These are phyloP conservation scores for Aspergillus egyptiacus DNA, from an alignment of 495 filamentous ascomycete genomes.

Conservation along the genomic window DNA sequence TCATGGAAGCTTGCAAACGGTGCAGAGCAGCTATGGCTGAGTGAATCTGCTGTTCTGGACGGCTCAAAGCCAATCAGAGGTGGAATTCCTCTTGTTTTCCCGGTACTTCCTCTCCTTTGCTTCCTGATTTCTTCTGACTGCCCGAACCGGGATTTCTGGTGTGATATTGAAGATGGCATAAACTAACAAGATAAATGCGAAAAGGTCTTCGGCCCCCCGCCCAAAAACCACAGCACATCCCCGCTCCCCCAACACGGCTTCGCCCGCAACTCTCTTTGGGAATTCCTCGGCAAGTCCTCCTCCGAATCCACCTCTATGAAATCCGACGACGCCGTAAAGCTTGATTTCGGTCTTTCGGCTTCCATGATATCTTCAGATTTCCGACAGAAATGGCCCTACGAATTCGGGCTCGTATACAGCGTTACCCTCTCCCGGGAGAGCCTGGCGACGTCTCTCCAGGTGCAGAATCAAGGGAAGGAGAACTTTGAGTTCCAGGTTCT, in stretches of 20 bases:
- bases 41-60: constrained; percentile 63
- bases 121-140: neutral
- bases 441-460: constrained; percentile 75
- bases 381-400: constrained; percentile 66
- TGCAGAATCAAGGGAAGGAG: constrained; percentile 70
- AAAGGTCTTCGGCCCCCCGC: constrained; percentile 85
- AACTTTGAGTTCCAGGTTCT: constrained; percentile 87
- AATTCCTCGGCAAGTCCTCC: constrained; percentile 57
- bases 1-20: constrained; percentile 82
- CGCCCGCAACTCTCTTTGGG: constrained; percentile 72
- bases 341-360: constrained; percentile 87
- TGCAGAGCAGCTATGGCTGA: constrained; percentile 83
- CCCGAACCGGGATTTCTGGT: no score
- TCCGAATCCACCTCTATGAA: constrained; percentile 55
- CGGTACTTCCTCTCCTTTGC: constrained; percentile 49
- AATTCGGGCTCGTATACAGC: constrained; percentile 86
- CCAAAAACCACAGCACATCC: constrained; percentile 62
- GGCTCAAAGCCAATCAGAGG: constrained; percentile 57
- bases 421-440: constrained; percentile 72
- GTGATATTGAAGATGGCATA: no score
- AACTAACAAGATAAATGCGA: neutral
- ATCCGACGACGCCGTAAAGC: constrained; percentile 66
- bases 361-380: constrained; percentile 59
- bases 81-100: constrained; percentile 91
- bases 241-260: constrained; percentile 91